Base-by-base conservation (phyloP, 164 flowering plant genomes). In the Vitis labrusca region DNA sequence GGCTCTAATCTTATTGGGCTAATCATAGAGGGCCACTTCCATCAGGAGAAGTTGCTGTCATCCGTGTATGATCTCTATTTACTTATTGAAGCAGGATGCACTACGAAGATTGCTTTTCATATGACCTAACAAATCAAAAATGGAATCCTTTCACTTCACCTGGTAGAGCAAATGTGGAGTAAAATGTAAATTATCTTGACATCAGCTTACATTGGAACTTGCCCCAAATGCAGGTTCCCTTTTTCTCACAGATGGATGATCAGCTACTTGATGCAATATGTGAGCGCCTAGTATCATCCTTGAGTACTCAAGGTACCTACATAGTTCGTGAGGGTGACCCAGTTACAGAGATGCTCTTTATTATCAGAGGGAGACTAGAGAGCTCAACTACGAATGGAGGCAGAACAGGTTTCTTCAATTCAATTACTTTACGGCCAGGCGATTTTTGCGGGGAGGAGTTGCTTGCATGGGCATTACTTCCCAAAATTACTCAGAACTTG, bases 381-480 rank as follows among this genome's bases (percentile, higher is more conserved):
- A 86, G 90, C 69, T 85, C 90, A 5, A 88, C 92, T 1, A 88
- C 92, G 17, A 77, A 88, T 64, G 92, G 92, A 13, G 90, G 90
- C 27, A 73, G 88, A 2, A 72, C 86, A 5, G 92, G 89, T 53
- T 88, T 88, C 73, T 86, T 86, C 82, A 88, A 88, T 66, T 85
- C 90, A 5, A 88, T 79, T 52, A 82, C 82, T 1, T 52, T 88
- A 47, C 77, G 81, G 30, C 88, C 86, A 2, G 92, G 90, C 1
- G 92, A 88, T 64, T 88, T 86, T 59, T 85, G 90, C 58, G 92
- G 92, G 0, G 92, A 88, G 64, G 92, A 88, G 74, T 80, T 86
- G 6, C 89, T 88, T 3, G 76, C 89, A 1, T 88, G 92, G 92
- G 92, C 92, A 13, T 63, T 88, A 74, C 85, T 84, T 12, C 89